A percentile compares a stretch with the other conserved stretches of the same genome.
Evolutionary conservation across 345 rosid genomes (phyloP).

Genomic region (Brassica incana): DNA sequence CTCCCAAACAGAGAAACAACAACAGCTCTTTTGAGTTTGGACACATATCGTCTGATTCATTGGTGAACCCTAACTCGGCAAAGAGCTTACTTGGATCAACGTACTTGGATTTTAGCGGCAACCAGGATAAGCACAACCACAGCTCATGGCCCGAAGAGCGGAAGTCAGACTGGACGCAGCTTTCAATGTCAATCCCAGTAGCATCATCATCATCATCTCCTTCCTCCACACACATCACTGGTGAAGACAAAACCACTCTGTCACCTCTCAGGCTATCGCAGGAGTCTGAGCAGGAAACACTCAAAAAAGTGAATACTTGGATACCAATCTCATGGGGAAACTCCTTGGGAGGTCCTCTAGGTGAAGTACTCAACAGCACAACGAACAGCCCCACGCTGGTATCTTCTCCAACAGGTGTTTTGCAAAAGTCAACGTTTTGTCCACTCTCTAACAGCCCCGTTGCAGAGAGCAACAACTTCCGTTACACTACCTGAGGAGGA

Average conservation of each 20-base stretch:
- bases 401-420: conserved; percentile 65
- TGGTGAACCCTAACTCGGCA: conserved; percentile 43
- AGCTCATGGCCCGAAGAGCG: conserved; percentile 54
- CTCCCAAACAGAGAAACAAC: conserved; percentile 41
- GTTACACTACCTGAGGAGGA: conserved; percentile 31
- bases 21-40: conserved; percentile 47
- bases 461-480: conserved; percentile 40
- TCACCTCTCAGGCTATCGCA: conserved; percentile 57
- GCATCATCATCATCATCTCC: conserved; percentile 51
- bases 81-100: conserved; percentile 46
- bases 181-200: conserved; percentile 69
- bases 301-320: conserved; percentile 49
- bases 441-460: conserved; percentile 59
- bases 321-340: conserved; percentile 55
- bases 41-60: conserved; percentile 49
- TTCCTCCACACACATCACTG: conserved; percentile 35
- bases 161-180: conserved; percentile 67
- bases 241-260: conserved; percentile 40
- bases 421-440: conserved; percentile 53
- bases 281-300: conserved; percentile 39
- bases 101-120: conserved; percentile 34
- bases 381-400: conserved; percentile 47
- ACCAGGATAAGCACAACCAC: conserved; percentile 40
- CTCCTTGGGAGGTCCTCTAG: conserved; percentile 66
- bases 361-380: conserved; percentile 56